Evolutionary conservation across 2,329 filamentous ascomycete genomes (phyloP).

Genomic region (Clarireedia hainanense): DNA sequence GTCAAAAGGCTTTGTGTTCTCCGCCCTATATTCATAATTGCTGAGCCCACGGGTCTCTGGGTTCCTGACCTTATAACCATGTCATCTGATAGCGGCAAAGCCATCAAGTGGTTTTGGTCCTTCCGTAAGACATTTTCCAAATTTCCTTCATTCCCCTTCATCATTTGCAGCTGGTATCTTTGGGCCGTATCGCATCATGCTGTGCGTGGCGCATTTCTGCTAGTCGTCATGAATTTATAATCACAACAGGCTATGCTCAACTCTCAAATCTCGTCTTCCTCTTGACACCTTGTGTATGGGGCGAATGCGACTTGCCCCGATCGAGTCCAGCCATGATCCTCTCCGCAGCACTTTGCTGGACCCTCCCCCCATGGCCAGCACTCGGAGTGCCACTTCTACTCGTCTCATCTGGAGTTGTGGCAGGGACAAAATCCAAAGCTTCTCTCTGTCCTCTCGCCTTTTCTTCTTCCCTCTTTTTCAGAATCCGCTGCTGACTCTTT

Average conservation of each 20-base stretch:
- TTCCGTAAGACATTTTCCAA: no score
- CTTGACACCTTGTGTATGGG: constrained; percentile 26
- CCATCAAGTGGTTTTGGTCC: no score
- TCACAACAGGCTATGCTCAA: constrained; percentile 15
- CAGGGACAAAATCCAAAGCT: constrained; percentile 28
- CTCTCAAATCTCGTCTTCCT: constrained; percentile 29
- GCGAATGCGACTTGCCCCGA: constrained; percentile 24
- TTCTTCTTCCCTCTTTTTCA: constrained; percentile 27
- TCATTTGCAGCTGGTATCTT: no score
- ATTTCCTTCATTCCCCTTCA: no score
- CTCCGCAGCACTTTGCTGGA: constrained; percentile 28
- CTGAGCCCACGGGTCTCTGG: no score
- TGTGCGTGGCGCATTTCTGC: not conserved
- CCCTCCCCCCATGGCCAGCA: constrained; percentile 11
- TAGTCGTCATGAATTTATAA: not conserved
- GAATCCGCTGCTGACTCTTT: constrained; percentile 35
- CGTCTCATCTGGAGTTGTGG: constrained; percentile 17
- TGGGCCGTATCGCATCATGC: no score
- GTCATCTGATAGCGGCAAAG: no score
- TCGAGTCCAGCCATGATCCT: constrained; percentile 30
- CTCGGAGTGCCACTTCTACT: constrained; percentile 22
- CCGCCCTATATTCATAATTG: no score
- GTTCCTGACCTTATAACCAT: no score
- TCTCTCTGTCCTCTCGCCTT: constrained; percentile 26
- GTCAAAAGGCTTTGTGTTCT: not conserved